Evolutionary conservation across 1,284 basidiomycete species (phyloP).

Genomic region (Laetiporus sulphureus): DNA sequence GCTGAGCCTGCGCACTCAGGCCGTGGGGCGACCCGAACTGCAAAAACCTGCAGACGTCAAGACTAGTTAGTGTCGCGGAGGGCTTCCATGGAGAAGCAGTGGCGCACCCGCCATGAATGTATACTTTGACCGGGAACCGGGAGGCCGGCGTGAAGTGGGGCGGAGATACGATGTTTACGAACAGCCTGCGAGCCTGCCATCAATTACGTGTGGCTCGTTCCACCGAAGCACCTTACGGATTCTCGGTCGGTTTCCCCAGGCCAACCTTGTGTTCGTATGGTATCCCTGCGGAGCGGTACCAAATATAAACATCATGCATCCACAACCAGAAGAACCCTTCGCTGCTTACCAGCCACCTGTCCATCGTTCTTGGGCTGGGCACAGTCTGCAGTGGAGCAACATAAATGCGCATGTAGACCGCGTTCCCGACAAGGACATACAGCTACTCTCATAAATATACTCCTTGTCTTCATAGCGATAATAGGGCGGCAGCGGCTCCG

Average conservation of each 20-base stretch:
- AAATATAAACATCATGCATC: too few species aligned
- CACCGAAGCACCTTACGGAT: slow-evolving; percentile 61
- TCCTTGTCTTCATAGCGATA: slow-evolving; percentile 54
- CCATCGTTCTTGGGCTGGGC: slow-evolving; percentile 59
- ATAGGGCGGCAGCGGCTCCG: slow-evolving; percentile 43
- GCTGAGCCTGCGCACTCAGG: slow-evolving; percentile 55
- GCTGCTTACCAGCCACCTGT: slow-evolving; percentile 45
- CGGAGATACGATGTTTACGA: slow-evolving; percentile 64
- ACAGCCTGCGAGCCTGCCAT: too few species aligned
- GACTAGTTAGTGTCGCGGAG: too few species aligned
- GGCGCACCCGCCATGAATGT: slow-evolving; percentile 65
- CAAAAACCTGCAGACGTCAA: slow-evolving; percentile 46
- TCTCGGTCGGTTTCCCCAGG: slow-evolving; percentile 59
- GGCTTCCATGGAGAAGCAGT: background rate
- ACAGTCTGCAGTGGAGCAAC: slow-evolving; percentile 36
- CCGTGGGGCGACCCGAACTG: slow-evolving; percentile 71
- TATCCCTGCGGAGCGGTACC: slow-evolving; percentile 28
- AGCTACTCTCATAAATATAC: slow-evolving; percentile 53
- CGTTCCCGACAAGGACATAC: slow-evolving; percentile 33
- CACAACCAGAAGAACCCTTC: too few species aligned
- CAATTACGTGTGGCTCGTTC: too few species aligned
- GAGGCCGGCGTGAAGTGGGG: slow-evolving; percentile 42
- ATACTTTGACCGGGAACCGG: slow-evolving; percentile 62
- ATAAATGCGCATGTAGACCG: background rate
- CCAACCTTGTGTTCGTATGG: slow-evolving; percentile 54